Base-by-base conservation (phyloP, 441 rosid species). In the Biscutella laevigata region DNA sequence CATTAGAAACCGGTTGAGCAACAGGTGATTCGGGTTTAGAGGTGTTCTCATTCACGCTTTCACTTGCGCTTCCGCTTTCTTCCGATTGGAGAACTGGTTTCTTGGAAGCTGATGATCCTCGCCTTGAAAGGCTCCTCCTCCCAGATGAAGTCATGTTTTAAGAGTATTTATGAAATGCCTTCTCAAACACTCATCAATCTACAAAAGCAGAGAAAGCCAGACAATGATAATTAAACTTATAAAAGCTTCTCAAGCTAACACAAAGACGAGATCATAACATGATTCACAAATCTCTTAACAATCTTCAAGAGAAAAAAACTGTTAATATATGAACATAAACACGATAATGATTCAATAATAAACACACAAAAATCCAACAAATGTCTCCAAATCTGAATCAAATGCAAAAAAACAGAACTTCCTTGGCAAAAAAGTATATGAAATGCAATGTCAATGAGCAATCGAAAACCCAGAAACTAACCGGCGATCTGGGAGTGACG, bases 1-100 rank as follows among this genome's bases (percentile, higher is more conserved):
- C 79, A 14, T 69, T 61, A 32, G 53, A 64, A 59, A 48, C 32
- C 14, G 51, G 57, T 40, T 47, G 57, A 25, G 44, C 26, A 27
- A 48, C 57, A 19, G 68, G 62, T 17, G 69, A 64, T 19, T 35
- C 45, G 4, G 63, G 63, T 64, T 64, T 64, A 1, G 45, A 56
- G 5, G n/a, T 26, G 39, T 41, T 25, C 13, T 48, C 68, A 1
- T 33, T 64, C 0, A 56, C 0, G 52, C 62, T 64, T 1, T 57
- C 16, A 11, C 34, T 47, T 30, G 43, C 85, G 71, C 86, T 94
- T 81, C 64, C 57, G 4, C 22, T 62, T 10, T 56, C 69, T 3
- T 30, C 58, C 79, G 86, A 47, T 76, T 49, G 48, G 72, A 81
- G 54, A 38, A 66, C 48, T 4, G 82, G 72, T 59, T 72, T 87